These are phyloP conservation scores for Puccinia horiana DNA, from an alignment of 1,284 basidiomycete species.

Conservation along the genomic window DNA sequence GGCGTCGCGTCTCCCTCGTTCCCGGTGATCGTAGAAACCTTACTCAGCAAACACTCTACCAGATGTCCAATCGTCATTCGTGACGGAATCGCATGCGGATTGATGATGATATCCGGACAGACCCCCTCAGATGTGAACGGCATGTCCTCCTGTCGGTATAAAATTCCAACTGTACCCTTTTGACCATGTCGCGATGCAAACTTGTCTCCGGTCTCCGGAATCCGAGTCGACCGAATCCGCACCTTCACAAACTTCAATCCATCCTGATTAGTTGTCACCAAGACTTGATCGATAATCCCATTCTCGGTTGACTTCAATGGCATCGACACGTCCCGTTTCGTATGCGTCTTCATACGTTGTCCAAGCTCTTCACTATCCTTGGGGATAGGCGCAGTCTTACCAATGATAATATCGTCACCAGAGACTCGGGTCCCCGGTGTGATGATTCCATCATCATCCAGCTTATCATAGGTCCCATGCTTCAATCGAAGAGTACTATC, in stretches of 20 bases:
- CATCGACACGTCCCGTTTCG: slow-evolving; percentile 89
- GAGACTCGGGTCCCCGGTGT: slow-evolving; percentile 91
- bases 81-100: slow-evolving; percentile 98
- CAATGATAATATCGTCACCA: slow-evolving; percentile 98
- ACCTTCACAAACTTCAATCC: slow-evolving; percentile 99
- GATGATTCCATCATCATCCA: slow-evolving; percentile 93
- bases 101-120: slow-evolving; percentile 95
- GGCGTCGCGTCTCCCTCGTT: slow-evolving; percentile 98
- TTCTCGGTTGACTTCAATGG: slow-evolving; percentile 97
- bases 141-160: slow-evolving; percentile 99
- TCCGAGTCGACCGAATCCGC: slow-evolving; percentile 87
- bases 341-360: slow-evolving; percentile 86
- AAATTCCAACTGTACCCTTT: slow-evolving; percentile 99
- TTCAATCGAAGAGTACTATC: slow-evolving; percentile 95
- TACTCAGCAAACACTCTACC: slow-evolving; percentile 95
- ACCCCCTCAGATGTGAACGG: slow-evolving; percentile 96
- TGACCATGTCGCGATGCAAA: slow-evolving; percentile 99
- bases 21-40: slow-evolving; percentile 92
- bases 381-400: slow-evolving; percentile 96
- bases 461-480: slow-evolving; percentile 96
- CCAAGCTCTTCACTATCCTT: slow-evolving; percentile 96
- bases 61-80: slow-evolving; percentile 99
- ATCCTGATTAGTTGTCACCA: slow-evolving; percentile 92
- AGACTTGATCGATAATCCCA: slow-evolving; percentile 94
- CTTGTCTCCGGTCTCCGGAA: slow-evolving; percentile 98